These are phyloP conservation scores for Rhodotorula taiwanensis DNA, from an alignment of 768 basidiomycete species.

Conservation along the genomic window DNA sequence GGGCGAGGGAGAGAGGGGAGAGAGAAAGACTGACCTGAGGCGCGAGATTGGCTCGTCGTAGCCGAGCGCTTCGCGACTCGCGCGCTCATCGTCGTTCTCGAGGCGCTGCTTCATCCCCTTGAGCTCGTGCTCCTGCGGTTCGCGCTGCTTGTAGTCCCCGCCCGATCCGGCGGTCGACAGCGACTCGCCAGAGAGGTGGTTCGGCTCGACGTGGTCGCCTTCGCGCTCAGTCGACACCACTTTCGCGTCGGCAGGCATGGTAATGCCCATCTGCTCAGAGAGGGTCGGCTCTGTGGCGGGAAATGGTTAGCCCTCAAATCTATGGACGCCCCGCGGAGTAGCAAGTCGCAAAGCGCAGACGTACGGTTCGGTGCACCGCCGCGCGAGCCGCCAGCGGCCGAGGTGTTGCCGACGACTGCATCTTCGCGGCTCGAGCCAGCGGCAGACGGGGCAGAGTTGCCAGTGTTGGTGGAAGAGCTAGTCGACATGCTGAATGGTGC, in stretches of 20 bases:
- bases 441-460: constrained; percentile 6
- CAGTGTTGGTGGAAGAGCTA: neutral
- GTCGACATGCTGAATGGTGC: neutral
- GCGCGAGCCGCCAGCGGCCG: constrained; percentile 9
- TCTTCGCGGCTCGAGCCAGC: constrained; percentile 18
- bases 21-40: neutral
- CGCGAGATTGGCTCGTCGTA: constrained; percentile 14
- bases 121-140: constrained; percentile 6
- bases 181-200: constrained; percentile 11
- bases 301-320: too few relatives aligned
- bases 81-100: constrained; percentile 27
- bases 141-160: constrained; percentile 12
- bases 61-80: constrained; percentile 10
- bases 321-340: too few relatives aligned
- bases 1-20: neutral
- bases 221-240: constrained; percentile 6
- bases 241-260: constrained; percentile 5
- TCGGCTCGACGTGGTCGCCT: constrained; percentile 12
- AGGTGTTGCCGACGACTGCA: constrained; percentile 18
- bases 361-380: constrained; percentile 3
- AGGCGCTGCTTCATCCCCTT: constrained; percentile 19
- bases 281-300: constrained; percentile 6
- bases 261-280: constrained; percentile 3
- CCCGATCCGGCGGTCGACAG: constrained; percentile 14
- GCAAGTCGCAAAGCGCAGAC: neutral